A percentile compares a stretch with the other conserved stretches of the same genome.
phyloP scores from a whole-genome alignment of 108 stramenopile genomes.

The Pinguiococcus pyrenoidosus region DNA sequence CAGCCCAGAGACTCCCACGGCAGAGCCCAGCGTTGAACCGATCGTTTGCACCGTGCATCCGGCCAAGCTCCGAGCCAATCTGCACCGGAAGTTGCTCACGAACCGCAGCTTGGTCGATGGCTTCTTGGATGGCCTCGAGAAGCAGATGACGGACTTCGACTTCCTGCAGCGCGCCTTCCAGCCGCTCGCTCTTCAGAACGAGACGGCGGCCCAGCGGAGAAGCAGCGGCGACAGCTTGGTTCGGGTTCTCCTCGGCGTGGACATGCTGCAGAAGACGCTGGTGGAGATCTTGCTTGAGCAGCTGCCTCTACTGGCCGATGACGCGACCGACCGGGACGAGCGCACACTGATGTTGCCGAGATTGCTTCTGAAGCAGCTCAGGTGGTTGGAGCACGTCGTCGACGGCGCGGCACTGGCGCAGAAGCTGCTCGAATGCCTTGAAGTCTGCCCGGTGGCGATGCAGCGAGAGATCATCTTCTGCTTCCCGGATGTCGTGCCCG shows the following conservation, averaged over 20 bases:
- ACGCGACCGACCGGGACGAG: not conserved
- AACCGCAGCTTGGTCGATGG: too few relatives aligned
- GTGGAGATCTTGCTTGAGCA: constrained; percentile 6
- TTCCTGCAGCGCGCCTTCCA: constrained; percentile 2
- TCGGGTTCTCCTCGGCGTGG: constrained; percentile 14
- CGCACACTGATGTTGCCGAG: constrained; percentile 3
- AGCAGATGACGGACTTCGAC: not conserved
- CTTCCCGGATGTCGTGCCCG: constrained; percentile 18
- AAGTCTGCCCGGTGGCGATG: constrained; percentile 5
- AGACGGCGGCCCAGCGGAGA: not conserved
- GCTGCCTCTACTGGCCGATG: not conserved
- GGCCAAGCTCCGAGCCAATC: too few relatives aligned
- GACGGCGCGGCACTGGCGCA: constrained; percentile 5
- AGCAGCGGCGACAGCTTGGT: constrained; percentile 21
- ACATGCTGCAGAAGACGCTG: constrained; percentile 22
- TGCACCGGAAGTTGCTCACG: too few relatives aligned
- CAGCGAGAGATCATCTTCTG: constrained; percentile 19
- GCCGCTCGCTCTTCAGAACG: not conserved
- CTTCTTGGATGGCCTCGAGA: too few relatives aligned
- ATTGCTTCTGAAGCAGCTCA: constrained; percentile 12
- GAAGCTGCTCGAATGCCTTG: constrained; percentile 8
- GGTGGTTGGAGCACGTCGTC: constrained; percentile 18
- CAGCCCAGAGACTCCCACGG: too few relatives aligned
- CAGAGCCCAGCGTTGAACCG: too few relatives aligned
- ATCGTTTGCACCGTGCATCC: too few relatives aligned